Evolutionary conservation across 2,329 filamentous ascomycete genomes (phyloP).

Genomic region (Whalleya microplaca): DNA sequence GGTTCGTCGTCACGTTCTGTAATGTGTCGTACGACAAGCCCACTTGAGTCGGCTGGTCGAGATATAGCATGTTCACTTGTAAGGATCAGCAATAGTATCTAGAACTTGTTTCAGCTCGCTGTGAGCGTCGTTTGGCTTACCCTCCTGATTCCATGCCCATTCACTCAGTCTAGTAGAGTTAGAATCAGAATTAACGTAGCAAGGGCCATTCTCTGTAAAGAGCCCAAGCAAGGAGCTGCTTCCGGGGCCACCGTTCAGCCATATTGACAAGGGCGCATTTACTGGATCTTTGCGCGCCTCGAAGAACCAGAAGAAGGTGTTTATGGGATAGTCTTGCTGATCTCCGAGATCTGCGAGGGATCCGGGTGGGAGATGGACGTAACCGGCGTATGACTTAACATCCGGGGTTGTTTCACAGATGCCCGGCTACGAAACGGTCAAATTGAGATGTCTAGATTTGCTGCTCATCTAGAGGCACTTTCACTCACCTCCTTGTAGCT

Average conservation of each 20-base stretch:
- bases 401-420: constrained; percentile 57
- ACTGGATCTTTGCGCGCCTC: constrained; percentile 37
- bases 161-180: constrained; percentile 55
- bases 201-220: constrained; percentile 56
- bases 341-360: constrained; percentile 48
- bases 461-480: background rate
- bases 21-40: constrained; percentile 63
- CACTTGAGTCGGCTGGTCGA: constrained; percentile 62
- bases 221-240: constrained; percentile 56
- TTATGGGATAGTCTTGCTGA: constrained; percentile 48
- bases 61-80: constrained; percentile 56
- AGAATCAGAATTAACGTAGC: constrained; percentile 48
- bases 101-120: background rate
- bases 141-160: constrained; percentile 59
- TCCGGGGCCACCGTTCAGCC: constrained; percentile 63
- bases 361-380: constrained; percentile 56
- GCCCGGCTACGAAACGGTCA: constrained; percentile 47
- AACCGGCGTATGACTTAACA: constrained; percentile 65
- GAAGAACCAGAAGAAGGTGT: constrained; percentile 49
- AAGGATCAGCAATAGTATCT: constrained; percentile 1
- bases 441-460: background rate
- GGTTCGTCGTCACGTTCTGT: constrained; percentile 58
- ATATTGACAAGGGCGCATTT: constrained; percentile 52
- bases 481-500: constrained; percentile 56
- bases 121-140: constrained; percentile 13